phyloP scores from a whole-genome alignment of 371 early-diverging fungal species.

The Racocetra persica region DNA sequence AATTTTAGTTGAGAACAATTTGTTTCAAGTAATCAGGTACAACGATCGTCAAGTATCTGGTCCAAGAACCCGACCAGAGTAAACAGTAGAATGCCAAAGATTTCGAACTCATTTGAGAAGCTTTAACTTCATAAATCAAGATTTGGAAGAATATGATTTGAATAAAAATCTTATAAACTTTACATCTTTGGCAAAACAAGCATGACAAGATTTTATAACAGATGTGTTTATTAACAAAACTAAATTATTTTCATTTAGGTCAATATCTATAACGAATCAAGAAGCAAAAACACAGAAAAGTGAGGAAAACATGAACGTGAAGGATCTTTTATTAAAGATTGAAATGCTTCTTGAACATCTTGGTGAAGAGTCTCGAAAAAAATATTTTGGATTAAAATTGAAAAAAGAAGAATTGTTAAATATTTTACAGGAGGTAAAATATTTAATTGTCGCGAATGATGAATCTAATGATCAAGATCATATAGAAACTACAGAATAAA shows the following conservation, averaged over 20 bases:
- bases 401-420: not conserved
- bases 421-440: slow-evolving; percentile 11
- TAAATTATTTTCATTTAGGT: too few relatives aligned
- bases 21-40: slow-evolving; percentile 23
- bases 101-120: slow-evolving; percentile 23
- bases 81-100: slow-evolving; percentile 12
- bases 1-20: slow-evolving; percentile 9
- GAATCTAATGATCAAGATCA: too few relatives aligned
- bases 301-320: not conserved
- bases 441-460: not conserved
- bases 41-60: slow-evolving; percentile 12
- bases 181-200: slow-evolving; percentile 6
- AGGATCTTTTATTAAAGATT: not conserved
- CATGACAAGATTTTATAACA: not conserved
- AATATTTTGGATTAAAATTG: not conserved
- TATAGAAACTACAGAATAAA: too few relatives aligned
- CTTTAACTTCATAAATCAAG: not conserved
- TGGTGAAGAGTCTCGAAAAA: not conserved
- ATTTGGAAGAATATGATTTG: slow-evolving; percentile 15
- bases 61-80: slow-evolving; percentile 22
- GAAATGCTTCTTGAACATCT: slow-evolving; percentile 13
- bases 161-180: not conserved
- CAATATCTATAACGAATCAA: too few relatives aligned
- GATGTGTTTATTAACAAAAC: too few relatives aligned
- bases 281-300: not conserved